Base-by-base conservation (phyloP, 208 protist species). In the Perkinsela sp. region DNA sequence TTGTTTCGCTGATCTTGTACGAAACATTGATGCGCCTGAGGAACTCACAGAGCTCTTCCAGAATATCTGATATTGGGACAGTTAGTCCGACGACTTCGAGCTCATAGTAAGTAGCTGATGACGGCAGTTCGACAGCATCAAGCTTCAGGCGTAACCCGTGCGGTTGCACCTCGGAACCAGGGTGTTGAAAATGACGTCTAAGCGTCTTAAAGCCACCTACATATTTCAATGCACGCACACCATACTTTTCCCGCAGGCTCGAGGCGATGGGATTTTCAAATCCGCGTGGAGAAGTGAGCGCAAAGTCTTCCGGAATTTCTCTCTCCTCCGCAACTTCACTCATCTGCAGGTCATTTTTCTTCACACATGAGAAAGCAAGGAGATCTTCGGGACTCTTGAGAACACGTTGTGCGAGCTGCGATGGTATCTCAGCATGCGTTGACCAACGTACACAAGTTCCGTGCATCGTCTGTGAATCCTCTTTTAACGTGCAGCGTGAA, bases 371-470 rank as follows among this genome's bases (percentile, higher is more conserved):
- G 6, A 57, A 57, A 22, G 13, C 22, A 6, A 57, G 6, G 13
- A 57, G 6, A 57, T 57, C 40, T 57, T 57, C 40, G 13, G 40
- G 40, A 6, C 22, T 22, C 22, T 22, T 6, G 13, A 57, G 22
- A 57, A 57, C 40, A n/a, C 40, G 6, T 22, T 57, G 13, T 57
- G 40, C 40, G 22, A 57, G 40, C 22, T 57, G 6, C 22, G 22
- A n/a, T 57, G 40, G 40, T 57, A 57, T 57, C 40, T 57, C 40
- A n/a, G 40, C 40, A 57, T 57, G 40, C 22, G 40, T 57, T 57
- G 40, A 57, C 40, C 40, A 57, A 22, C 40, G 40, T n/a, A 57
- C 40, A 57, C 40, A 57, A 6, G 40, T 57, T 57, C 40, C 40
- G 22, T 57, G 40, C 13, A 57, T 6, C 40, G 40, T 57, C 22